Evolutionary conservation across 1,139 yeast species (phyloP).

Genomic region (Spencermartinsiella ligniputridi): DNA sequence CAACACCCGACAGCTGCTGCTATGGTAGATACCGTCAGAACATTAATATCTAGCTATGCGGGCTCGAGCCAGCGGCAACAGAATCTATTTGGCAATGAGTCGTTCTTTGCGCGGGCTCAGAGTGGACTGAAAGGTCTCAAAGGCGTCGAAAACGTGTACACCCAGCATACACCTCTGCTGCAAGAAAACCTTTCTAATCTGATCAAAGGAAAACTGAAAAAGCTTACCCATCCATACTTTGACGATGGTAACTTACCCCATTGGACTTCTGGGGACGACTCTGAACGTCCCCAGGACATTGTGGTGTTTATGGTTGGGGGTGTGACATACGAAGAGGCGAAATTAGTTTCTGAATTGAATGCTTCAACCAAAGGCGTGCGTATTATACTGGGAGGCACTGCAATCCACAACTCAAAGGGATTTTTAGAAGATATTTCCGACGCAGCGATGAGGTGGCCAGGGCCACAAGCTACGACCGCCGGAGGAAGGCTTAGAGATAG

Average conservation of each 20-base stretch:
- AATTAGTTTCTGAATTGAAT: constrained; percentile 72
- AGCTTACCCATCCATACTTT: constrained; percentile 46
- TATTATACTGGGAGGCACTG: constrained; percentile 74
- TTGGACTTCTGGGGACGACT: constrained; percentile 23
- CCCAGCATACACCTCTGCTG: constrained; percentile 74
- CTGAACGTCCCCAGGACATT: constrained; percentile 59
- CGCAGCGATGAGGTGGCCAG: constrained; percentile 26
- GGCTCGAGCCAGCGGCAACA: constrained; percentile 44
- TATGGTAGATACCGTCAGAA: constrained; percentile 20
- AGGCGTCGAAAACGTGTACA: constrained; percentile 54
- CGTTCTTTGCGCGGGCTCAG: constrained; percentile 41
- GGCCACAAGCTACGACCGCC: constrained; percentile 5
- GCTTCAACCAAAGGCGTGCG: constrained; percentile 47
- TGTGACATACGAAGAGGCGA: constrained; percentile 85
- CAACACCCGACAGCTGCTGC: constrained; percentile 14
- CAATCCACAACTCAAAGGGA: constrained; percentile 52
- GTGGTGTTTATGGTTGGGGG: constrained; percentile 87
- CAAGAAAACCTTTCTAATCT: constrained; percentile 48
- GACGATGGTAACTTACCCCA: constrained; percentile 31
- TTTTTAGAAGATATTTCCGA: constrained; percentile 43
- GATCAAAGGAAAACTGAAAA: constrained; percentile 47
- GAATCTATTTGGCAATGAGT: constrained; percentile 40
- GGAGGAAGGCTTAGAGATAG: not conserved
- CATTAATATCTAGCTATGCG: constrained; percentile 31
- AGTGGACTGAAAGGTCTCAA: constrained; percentile 42